Base-by-base conservation (phyloP, 202 grass and related monocot species). In the Carex arenaria region DNA sequence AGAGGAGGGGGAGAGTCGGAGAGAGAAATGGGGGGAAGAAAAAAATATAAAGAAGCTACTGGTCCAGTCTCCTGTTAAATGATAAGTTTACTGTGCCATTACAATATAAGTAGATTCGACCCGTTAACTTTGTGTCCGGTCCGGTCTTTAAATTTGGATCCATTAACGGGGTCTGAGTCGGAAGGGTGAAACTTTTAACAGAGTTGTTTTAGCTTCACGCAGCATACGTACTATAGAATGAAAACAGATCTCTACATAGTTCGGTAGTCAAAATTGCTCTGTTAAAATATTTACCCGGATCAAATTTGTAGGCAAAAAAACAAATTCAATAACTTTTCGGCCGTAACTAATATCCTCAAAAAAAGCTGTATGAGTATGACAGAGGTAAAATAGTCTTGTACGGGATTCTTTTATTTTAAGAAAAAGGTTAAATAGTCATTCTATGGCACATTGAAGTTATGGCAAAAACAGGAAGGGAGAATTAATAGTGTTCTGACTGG, bases 41-140 rank as follows among this genome's bases (percentile, higher is more conserved):
- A 78, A 78, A 30, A 53, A 75, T 60, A 57, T 31, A 57, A 57
- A 59, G 47, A 56, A 78, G 17, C n/a, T 60, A 57, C 74, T 79
- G 74, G 69, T 70, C 67, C 38, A 43, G 67, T 70, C 32, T 40
- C 66, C 32, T 70, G 10, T 56, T 30, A 54, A 77, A 77, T 77
- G 47, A 77, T 9, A 55, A 56, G 12, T 31, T 78, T 55, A 78
- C 23, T 15, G 18, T 78, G 51, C 38, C 7, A 20, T 42, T 20
- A 17, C 40, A 19, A 18, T 18, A 67, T 23, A 67, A 67, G 9
- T 28, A 32, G 7, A 78, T 57, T 51, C 73, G 73, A 78, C 73
- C 73, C 73, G 53, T 72, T 72, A 72, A 45, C 10, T 18, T 7
- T 72, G 9, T 63, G 19, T 42, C 67, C 17, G 32, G 19, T 42